Base-by-base conservation (phyloP, 108 stramenopile genomes). In the Mayamaea pseudoterrestris region DNA sequence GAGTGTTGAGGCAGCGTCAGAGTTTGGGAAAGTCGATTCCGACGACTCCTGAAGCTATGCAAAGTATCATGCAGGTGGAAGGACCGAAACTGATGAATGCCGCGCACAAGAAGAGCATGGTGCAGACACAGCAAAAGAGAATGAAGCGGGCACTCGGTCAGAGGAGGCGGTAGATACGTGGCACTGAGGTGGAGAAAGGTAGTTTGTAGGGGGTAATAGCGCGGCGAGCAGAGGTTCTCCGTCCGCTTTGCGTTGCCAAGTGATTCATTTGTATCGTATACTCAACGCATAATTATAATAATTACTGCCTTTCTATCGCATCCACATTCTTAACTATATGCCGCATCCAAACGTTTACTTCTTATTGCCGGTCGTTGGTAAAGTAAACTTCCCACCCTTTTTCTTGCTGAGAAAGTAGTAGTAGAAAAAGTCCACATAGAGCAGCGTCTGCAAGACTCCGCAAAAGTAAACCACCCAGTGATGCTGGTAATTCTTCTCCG, bases 361-460 rank as follows among this genome's bases (percentile, higher is more conserved):
- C n/a, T n/a, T n/a, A n/a, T n/a, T n/a, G n/a, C n/a, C n/a, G 39
- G 55, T 46, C 30, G 84, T 91, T 13, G 90, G 90, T 27, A 91
- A 55, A 40, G 63, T 71, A 49, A 91, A 83, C 37, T 75, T 80
- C 35, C 90, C 84, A 6, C 90, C 90, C 43, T 71, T 77, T 30
- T 27, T 31, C 27, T 54, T 54, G 16, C 42, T 73, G 62, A 82
- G 74, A 48, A 82, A 21, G 66, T 97, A 99, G 65, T 95, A 96
- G 63, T 96, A 98, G 63, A 99, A 99, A 64, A 99, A 99, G 65
- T 98, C 97, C 11, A 71, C 82, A 70, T 99, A 99, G 13, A 99
- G 76, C n/a, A 83, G 55, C 12, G 97, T 98, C 73, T 99, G 98
- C 40, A 98, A 58, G 11, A 94, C 69, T 5, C 95, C 96, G 35